Percentiles rank a stretch among this genome's conserved stretches.
These are phyloP conservation scores for Umbilicus rupestris DNA, from an alignment of 164 flowering plant genomes.

Conservation along the genomic window DNA sequence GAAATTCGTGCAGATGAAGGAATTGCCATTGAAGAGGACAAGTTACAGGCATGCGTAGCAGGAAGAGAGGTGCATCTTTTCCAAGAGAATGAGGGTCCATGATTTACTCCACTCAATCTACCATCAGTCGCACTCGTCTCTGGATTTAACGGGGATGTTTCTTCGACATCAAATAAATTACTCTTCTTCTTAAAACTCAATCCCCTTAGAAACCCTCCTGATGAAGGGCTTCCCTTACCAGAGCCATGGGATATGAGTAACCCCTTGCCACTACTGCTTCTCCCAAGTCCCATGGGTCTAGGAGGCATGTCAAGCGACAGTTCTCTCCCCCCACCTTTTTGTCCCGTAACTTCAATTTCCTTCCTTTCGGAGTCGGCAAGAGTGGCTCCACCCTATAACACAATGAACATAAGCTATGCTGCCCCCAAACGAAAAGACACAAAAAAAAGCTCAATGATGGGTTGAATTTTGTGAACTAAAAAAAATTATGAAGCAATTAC, in stretches of 20 bases:
- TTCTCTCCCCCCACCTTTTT: slow-evolving; percentile 23
- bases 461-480: too few relatives aligned
- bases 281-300: slow-evolving; percentile 26
- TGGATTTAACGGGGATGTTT: slow-evolving; percentile 47
- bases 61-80: slow-evolving; percentile 74
- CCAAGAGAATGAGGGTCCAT: slow-evolving; percentile 30
- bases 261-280: slow-evolving; percentile 35
- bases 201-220: slow-evolving; percentile 46
- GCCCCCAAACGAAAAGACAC: too few relatives aligned
- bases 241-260: slow-evolving; percentile 37
- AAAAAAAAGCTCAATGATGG: too few relatives aligned
- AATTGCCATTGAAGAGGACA: slow-evolving; percentile 38
- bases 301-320: slow-evolving; percentile 70
- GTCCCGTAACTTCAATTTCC: slow-evolving; percentile 6
- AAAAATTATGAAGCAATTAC: too few relatives aligned
- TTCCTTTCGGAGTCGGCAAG: not conserved
- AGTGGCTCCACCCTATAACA: not conserved
- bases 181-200: slow-evolving; percentile 58
- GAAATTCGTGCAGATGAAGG: slow-evolving; percentile 36
- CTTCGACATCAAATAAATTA: slow-evolving; percentile 34
- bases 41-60: slow-evolving; percentile 38
- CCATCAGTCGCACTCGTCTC: slow-evolving; percentile 27
- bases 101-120: slow-evolving; percentile 31
- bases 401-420: not conserved
- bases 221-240: slow-evolving; percentile 32